phyloP scores from a whole-genome alignment of 2,329 filamentous ascomycete genomes.

The Aspergillus arachidicola region DNA sequence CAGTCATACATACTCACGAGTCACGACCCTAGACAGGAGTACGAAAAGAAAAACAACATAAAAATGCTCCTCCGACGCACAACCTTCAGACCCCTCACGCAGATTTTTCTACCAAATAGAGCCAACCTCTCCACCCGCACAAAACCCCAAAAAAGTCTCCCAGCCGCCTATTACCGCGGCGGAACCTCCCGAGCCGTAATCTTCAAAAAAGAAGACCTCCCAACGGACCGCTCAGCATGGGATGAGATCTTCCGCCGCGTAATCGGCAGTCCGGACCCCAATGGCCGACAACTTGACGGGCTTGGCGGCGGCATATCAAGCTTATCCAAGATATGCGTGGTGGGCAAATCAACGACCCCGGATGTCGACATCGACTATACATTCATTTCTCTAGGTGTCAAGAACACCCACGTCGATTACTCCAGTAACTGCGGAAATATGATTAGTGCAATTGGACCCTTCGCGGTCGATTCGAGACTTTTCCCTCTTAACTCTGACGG shows the following conservation, averaged over 20 bases:
- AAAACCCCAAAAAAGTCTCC: constrained; percentile 31
- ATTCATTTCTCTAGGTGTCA: constrained; percentile 69
- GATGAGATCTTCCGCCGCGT: constrained; percentile 58
- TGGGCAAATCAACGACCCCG: constrained; percentile 53
- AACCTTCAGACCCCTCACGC: fast-evolving
- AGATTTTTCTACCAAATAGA: background rate
- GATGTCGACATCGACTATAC: constrained; percentile 69
- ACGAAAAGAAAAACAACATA: background rate
- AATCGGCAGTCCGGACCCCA: constrained; percentile 66
- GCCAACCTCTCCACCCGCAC: background rate
- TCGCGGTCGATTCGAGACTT: constrained; percentile 60
- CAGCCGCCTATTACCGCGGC: constrained; percentile 65
- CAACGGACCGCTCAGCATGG: constrained; percentile 51
- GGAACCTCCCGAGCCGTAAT: constrained; percentile 71
- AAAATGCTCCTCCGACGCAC: background rate
- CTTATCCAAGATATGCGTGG: constrained; percentile 71
- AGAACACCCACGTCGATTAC: constrained; percentile 62
- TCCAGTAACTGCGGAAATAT: constrained; percentile 78
- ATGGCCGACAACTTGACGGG: constrained; percentile 72
- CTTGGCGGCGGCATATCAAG: constrained; percentile 70
- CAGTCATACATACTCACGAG: background rate
- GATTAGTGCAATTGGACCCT: constrained; percentile 67
- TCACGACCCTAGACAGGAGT: background rate
- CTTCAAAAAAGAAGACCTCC: constrained; percentile 57
- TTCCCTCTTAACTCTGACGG: constrained; percentile 27